These are phyloP conservation scores for Poronia punctata DNA, from an alignment of 495 filamentous ascomycete genomes.

Conservation along the genomic window DNA sequence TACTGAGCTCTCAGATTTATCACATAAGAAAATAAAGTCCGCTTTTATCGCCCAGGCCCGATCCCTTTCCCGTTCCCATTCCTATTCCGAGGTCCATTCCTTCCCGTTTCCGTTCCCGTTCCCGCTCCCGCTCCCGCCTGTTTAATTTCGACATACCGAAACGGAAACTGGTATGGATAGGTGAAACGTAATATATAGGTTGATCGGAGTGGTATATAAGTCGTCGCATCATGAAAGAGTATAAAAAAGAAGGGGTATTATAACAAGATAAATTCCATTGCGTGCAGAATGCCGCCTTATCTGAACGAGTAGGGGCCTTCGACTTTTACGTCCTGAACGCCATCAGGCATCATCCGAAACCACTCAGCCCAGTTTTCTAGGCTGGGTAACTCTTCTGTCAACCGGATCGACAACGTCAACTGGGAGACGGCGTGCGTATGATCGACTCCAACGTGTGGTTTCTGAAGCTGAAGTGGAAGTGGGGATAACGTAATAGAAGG, in stretches of 20 bases:
- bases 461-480: slow-evolving; percentile 31
- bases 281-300: too few relatives aligned
- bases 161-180: too few relatives aligned
- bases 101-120: too few relatives aligned
- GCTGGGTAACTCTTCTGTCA: slow-evolving; percentile 34
- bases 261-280: slow-evolving; percentile 2
- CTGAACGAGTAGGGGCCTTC: slow-evolving; percentile 43
- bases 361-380: slow-evolving; percentile 42
- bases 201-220: too few relatives aligned
- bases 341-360: slow-evolving; percentile 43
- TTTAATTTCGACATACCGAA: too few relatives aligned
- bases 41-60: too few relatives aligned
- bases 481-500: slow-evolving; percentile 39
- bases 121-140: too few relatives aligned
- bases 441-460: slow-evolving; percentile 13
- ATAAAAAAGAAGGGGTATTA: not conserved
- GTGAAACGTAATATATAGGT: too few relatives aligned
- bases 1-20: slow-evolving; percentile 1
- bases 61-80: too few relatives aligned
- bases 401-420: slow-evolving; percentile 36
- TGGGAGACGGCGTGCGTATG: slow-evolving; percentile 27
- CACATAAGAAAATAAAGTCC: too few relatives aligned
- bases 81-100: too few relatives aligned
- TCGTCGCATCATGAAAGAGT: slow-evolving; percentile 7
- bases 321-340: slow-evolving; percentile 40